phyloP scores from a whole-genome alignment of 2,329 filamentous ascomycete genomes.

The Sclerotinia subarctica region DNA sequence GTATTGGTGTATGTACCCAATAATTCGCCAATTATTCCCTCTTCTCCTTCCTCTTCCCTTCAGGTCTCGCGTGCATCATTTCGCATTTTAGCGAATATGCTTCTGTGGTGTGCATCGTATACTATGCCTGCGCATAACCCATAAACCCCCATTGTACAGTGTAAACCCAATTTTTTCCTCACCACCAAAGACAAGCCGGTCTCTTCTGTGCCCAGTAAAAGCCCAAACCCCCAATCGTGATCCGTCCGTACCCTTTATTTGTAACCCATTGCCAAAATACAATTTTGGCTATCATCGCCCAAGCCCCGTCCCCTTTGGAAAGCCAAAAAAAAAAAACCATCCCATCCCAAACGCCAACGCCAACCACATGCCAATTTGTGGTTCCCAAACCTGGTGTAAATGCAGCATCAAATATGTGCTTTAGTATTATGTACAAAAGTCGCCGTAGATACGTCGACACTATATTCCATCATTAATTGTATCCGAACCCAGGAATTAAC shows the following conservation, averaged over 20 bases:
- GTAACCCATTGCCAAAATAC: slow-evolving; percentile 15
- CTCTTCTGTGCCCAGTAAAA: slow-evolving; percentile 8
- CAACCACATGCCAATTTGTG: slow-evolving; percentile 14
- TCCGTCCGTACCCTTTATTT: slow-evolving; percentile 12
- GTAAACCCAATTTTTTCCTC: slow-evolving; percentile 11
- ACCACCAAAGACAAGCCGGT: slow-evolving; percentile 5
- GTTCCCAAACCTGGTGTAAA: slow-evolving; percentile 13
- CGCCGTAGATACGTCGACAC: slow-evolving; percentile 24
- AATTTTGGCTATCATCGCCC: neutral
- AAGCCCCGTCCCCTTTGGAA: neutral
- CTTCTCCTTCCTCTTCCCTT: neutral
- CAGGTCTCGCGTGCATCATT: neutral
- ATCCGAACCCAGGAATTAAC: neutral
- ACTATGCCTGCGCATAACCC: slow-evolving; percentile 1
- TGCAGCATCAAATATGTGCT: slow-evolving; percentile 18
- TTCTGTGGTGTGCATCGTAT: neutral
- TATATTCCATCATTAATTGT: slow-evolving; percentile 28
- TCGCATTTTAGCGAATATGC: slow-evolving; percentile 1
- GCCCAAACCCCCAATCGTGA: slow-evolving; percentile 2
- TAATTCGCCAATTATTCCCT: neutral
- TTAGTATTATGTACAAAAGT: slow-evolving; percentile 26
- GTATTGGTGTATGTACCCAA: neutral
- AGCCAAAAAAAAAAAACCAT: neutral
- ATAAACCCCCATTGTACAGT: slow-evolving; percentile 5
- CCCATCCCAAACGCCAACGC: slow-evolving; percentile 18